Base-by-base conservation (phyloP, 495 filamentous ascomycete genomes). In the Hypoxylon fragiforme region DNA sequence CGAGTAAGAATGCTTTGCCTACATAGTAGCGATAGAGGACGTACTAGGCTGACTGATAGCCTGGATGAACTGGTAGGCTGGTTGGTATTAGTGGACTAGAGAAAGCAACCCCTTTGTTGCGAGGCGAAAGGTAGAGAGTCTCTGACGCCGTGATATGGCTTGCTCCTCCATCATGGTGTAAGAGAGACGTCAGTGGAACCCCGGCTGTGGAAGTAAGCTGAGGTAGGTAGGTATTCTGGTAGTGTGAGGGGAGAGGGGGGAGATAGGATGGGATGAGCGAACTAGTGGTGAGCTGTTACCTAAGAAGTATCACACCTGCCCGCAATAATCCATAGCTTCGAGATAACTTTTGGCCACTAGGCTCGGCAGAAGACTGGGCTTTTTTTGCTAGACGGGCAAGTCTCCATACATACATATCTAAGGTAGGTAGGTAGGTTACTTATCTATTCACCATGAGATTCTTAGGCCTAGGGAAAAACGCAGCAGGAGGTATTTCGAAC, bases 61-160 rank as follows among this genome's bases (percentile, higher is more conserved):
- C n/a, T n/a, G n/a, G n/a, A n/a, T n/a, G 41, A 13, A 24, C 24
- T 28, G 24, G 24, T 4, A 4, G 4, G 24, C 4, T 28, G 24
- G 24, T 4, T 28, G 24, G 24, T 28, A 28, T 28, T 28, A 13
- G 9, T 28, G 24, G 4, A 9, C 24, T 28, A 9, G 24, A 9
- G 4, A 4, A 34, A 34, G 31, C 9, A 9, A 34, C 13, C 13
- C 9, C 50, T 39, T 31, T 49, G 49, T 44, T 36, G 19, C 13
- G 34, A 5, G 13, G 7, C 6, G 8, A 15, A 18, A 13, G 8
- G 34, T 42, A 48, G 32, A 18, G 16, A 6, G 26, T 53, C 52
- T 62, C 52, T 62, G 58, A 62, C 58, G 58, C 56, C 46, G 48
- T 36, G 37, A n/a, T n/a, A n/a, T n/a, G n/a, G n/a, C n/a, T n/a